Base-by-base conservation (phyloP, 306 rosid species). In the Sicyos baderoa region DNA sequence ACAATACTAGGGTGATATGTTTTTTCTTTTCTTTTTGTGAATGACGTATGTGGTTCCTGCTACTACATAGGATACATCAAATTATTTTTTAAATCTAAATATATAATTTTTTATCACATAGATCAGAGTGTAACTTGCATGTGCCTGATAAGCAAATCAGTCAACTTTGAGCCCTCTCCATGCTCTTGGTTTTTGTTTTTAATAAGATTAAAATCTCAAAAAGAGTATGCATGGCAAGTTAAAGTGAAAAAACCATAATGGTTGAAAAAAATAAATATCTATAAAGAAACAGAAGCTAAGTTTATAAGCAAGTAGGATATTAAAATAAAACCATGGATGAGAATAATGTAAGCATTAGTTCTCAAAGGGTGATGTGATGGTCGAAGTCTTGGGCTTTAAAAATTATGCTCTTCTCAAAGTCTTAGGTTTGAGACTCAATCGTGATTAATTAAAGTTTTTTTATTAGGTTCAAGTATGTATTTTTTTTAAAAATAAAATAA, bases 71-170 rank as follows among this genome's bases (percentile, higher is more conserved):
- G 8, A 48, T 61, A 3, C 50, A 29, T 60, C 16, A 16, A 29
- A 7, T 59, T 59, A 29, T 27, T 25, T 58, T 27, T 14, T 29
- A 53, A 59, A 59, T 9, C n/a, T 60, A 32, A 45, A 21, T 4
- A 16, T 29, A 60, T 4, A 32, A 16, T 32, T 32, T 32, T 45
- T 15, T 4, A 60, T 60, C 42, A 29, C 14, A 16, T 60, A 60
- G 66, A 60, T 32, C 14, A 60, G 23, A 32, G 66, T 29, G 66
- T 32, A 32, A 32, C 19, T 29, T 32, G 66, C 45, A 60, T 60
- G 48, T 60, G 47, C 47, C 4, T 18, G 32, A 58, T 37, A 16
- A 32, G 49, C n/a, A 19, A 60, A 7, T n/a, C 22, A n/a, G 48
- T 60, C 48, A 60, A 60, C 47, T 35, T n/a, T 32, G 48, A 60